phyloP scores from a whole-genome alignment of 2,329 filamentous ascomycete species.

The Neofusicoccum parvum region DNA sequence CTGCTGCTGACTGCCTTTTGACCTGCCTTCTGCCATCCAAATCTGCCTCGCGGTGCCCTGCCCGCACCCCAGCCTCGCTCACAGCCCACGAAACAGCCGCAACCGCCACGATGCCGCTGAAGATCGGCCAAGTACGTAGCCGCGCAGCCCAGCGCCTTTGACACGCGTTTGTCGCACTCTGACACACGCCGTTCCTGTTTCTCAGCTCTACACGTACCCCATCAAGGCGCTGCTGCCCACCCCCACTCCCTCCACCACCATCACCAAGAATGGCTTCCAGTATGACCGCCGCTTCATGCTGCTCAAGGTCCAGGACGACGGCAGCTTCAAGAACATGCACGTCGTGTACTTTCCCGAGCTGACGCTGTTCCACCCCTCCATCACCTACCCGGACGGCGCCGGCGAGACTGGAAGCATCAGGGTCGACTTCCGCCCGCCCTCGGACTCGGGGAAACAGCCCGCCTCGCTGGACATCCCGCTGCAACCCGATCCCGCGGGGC shows the following conservation, averaged over 20 bases:
- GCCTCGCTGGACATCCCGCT: slow-evolving; percentile 44
- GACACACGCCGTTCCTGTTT: background rate
- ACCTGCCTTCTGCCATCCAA: background rate
- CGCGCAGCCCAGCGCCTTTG: background rate
- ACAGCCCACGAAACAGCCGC: background rate
- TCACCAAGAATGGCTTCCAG: slow-evolving; percentile 48
- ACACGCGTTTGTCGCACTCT: slow-evolving; percentile 3
- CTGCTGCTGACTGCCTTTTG: background rate
- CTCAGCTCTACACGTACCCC: slow-evolving; percentile 50
- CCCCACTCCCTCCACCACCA: slow-evolving; percentile 40
- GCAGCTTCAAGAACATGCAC: slow-evolving; percentile 44
- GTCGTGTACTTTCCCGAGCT: slow-evolving; percentile 13
- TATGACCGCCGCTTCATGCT: slow-evolving; percentile 42
- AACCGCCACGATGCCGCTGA: slow-evolving; percentile 27
- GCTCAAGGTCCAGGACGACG: slow-evolving; percentile 21
- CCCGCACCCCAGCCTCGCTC: background rate
- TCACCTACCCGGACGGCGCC: slow-evolving; percentile 34
- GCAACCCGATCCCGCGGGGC: slow-evolving; percentile 36
- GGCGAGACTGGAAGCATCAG: slow-evolving; percentile 33
- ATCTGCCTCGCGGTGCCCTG: background rate
- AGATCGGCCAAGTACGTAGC: slow-evolving; percentile 35
- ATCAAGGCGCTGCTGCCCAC: slow-evolving; percentile 50
- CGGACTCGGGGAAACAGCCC: slow-evolving; percentile 27
- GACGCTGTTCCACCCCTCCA: slow-evolving; percentile 23
- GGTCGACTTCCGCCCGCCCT: slow-evolving; percentile 43